Conservation (phyloP, 768 basidiomycete genomes). For the Lentinula boryana region DNA sequence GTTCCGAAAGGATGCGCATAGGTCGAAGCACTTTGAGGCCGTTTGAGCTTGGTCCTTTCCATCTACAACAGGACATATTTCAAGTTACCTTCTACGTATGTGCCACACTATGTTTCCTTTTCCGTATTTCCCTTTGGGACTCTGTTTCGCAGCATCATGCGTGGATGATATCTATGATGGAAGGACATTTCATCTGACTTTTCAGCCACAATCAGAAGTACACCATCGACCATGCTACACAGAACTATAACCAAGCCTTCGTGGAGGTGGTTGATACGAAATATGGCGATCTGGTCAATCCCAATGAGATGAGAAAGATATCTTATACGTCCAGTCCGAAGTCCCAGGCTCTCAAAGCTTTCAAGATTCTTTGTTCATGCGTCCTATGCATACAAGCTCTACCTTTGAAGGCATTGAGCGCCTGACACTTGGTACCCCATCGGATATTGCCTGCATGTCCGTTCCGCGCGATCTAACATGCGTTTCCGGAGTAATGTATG, state of each 20-base stretch:
- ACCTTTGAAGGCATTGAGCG: background rate
- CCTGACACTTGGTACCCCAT: background rate
- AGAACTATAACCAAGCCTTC: background rate
- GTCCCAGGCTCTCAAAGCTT: slow-evolving; percentile 2
- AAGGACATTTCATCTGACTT: background rate
- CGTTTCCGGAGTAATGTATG: background rate
- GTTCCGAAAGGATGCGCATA: background rate
- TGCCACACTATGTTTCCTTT: background rate
- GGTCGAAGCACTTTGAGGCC: no score
- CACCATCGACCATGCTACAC: slow-evolving; percentile 1
- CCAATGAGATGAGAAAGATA: background rate
- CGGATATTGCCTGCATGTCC: background rate
- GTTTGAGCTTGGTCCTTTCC: background rate
- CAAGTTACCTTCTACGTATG: background rate
- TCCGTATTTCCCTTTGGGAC: background rate
- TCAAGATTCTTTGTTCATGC: background rate
- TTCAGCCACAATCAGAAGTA: slow-evolving; percentile 4
- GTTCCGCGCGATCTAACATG: background rate
- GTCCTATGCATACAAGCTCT: background rate
- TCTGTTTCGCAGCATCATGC: background rate
- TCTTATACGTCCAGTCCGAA: background rate
- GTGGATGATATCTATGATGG: background rate
- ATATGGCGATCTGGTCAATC: background rate
- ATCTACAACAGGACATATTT: background rate
- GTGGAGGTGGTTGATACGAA: background rate